Base-by-base conservation (phyloP, 441 rosid species). In the Jatropha multifida region DNA sequence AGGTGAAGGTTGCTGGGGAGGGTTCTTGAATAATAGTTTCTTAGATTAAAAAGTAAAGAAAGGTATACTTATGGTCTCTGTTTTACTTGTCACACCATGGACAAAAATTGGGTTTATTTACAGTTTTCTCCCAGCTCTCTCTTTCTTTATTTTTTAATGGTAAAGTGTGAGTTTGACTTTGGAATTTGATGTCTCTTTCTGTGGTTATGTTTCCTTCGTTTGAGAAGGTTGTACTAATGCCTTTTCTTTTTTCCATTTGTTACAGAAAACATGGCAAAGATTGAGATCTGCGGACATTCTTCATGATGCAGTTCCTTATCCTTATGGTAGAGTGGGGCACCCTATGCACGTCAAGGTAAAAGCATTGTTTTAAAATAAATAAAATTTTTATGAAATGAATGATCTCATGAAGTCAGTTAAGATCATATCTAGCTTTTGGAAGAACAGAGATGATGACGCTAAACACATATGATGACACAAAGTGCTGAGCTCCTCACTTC, bases 211-310 rank as follows among this genome's bases (percentile, higher is more conserved):
- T 69, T 64, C 14, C 73, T 58, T 69, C 14, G 27, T 46, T 23
- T 20, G 42, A 26, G 59, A 26, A 46, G 26, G 12, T 23, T 74
- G 68, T 37, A 60, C 59, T 48, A 59, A 60, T 66, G 61, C n/a
- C 20, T 2, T 59, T 68, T 63, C 64, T 63, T 61, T 17, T 44
- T 62, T 69, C 32, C 67, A 0, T 48, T 60, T 48, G 20, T 69
- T 58, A 38, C 89, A 95, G 98, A 95, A 92, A 89, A 90, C 98
- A 68, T 95, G 98, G 99, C 90, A 87, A 78, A 90, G 85, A 77
- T 67, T 93, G 89, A 88, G 88, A 83, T 37, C 83, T 72, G 79
- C 71, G 58, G 82, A 80, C 49, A 83, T 93, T 77, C 88, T 95
- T 77, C 89, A 82, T 65, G 96, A 93, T 84, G 94, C 99, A 55